Evolutionary conservation across 2,329 filamentous ascomycete species (phyloP).

Genomic region (Scedosporium minutisporum): DNA sequence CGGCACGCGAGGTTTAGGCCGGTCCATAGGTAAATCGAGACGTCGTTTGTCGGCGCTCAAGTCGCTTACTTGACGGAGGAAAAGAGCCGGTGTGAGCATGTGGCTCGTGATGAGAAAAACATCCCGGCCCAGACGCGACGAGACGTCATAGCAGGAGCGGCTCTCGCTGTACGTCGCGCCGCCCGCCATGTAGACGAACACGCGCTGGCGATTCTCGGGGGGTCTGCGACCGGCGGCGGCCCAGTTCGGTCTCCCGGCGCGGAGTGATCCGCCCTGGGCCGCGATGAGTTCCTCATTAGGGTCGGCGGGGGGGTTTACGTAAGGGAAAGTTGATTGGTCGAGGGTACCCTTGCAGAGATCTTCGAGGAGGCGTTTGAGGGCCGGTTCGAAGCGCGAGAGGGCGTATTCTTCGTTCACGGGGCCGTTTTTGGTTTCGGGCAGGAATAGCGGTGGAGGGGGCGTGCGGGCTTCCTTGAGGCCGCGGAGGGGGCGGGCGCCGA

Average conservation of each 20-base stretch:
- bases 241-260: slow-evolving; percentile 91
- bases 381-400: slow-evolving; percentile 79
- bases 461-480: slow-evolving; percentile 67
- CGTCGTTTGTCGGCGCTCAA: slow-evolving; percentile 64
- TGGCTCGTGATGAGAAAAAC: slow-evolving; percentile 85
- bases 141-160: slow-evolving; percentile 79
- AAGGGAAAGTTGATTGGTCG: slow-evolving; percentile 60
- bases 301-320: slow-evolving; percentile 60
- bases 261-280: slow-evolving; percentile 62
- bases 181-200: slow-evolving; percentile 91
- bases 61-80: slow-evolving; percentile 73
- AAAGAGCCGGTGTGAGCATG: slow-evolving; percentile 80
- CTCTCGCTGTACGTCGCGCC: slow-evolving; percentile 91
- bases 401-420: slow-evolving; percentile 65
- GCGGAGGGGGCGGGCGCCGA: slow-evolving; percentile 65
- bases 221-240: slow-evolving; percentile 67
- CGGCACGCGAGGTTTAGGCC: slow-evolving; percentile 71
- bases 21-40: slow-evolving; percentile 72
- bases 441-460: slow-evolving; percentile 59
- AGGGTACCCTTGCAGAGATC: slow-evolving; percentile 57
- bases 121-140: slow-evolving; percentile 62
- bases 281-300: slow-evolving; percentile 48
- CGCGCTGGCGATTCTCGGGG: slow-evolving; percentile 73
- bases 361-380: slow-evolving; percentile 75
- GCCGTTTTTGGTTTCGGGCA: slow-evolving; percentile 32